Conservation (phyloP, 2,329 filamentous ascomycete genomes). For the Colletotrichum trifolii region DNA sequence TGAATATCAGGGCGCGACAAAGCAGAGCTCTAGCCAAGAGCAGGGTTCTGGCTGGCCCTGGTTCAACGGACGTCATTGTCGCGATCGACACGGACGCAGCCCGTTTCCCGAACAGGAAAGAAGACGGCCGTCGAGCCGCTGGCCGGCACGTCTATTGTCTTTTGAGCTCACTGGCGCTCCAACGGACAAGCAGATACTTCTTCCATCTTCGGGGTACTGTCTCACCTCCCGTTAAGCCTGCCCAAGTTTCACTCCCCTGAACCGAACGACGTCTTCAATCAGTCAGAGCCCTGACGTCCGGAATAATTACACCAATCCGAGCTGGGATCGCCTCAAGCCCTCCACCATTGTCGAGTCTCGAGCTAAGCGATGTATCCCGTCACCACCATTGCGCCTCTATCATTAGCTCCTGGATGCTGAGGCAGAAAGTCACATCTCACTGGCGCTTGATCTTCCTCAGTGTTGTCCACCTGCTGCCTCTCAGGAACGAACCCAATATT, state of each 20-base stretch:
- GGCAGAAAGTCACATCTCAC: slow-evolving; percentile 7
- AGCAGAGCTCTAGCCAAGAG: slow-evolving; percentile 10
- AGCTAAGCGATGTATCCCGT: too few relatives aligned
- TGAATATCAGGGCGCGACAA: slow-evolving; percentile 2
- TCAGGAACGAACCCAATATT: background rate
- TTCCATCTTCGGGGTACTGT: background rate
- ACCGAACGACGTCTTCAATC: background rate
- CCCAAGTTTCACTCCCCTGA: slow-evolving; percentile 22
- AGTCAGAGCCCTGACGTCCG: slow-evolving; percentile 2
- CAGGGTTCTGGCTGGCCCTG: slow-evolving; percentile 13
- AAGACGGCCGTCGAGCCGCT: slow-evolving; percentile 13
- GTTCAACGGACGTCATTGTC: slow-evolving; percentile 31
- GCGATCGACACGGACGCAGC: slow-evolving; percentile 32
- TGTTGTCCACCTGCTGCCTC: slow-evolving; percentile 6
- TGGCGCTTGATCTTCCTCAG: slow-evolving; percentile 2
- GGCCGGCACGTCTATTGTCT: background rate
- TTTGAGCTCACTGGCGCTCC: slow-evolving; percentile 4
- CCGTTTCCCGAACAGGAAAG: slow-evolving; percentile 32
- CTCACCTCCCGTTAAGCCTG: slow-evolving; percentile 3
- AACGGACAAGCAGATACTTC: background rate
- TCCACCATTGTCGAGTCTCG: too few relatives aligned
- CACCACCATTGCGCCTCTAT: too few relatives aligned
- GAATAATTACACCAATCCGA: slow-evolving; percentile 6
- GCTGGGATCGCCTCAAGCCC: background rate
- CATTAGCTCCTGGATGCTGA: too few relatives aligned